Conservation (phyloP, 352 stramenopile genomes). For the Pythium sp. region DNA sequence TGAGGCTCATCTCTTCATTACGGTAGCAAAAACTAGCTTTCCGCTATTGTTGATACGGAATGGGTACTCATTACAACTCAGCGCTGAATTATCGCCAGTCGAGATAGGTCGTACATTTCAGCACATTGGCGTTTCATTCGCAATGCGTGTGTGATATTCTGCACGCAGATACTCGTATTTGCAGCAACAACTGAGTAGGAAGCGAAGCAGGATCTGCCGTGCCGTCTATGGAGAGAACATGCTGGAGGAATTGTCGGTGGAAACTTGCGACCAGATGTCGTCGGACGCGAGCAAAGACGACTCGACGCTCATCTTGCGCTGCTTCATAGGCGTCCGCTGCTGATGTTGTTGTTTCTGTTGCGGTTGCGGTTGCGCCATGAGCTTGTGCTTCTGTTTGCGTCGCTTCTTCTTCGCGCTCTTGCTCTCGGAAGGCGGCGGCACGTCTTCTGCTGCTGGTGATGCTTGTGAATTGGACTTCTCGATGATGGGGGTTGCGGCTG, state of each 20-base stretch:
- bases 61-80: not conserved
- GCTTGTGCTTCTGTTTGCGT: slow-evolving; percentile 20
- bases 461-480: not conserved
- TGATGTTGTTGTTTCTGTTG: not conserved
- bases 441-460: not conserved
- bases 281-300: slow-evolving; percentile 58
- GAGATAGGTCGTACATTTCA: not conserved
- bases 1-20: no score
- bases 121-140: not conserved
- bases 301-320: slow-evolving; percentile 66
- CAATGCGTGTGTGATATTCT: not conserved
- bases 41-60: not conserved
- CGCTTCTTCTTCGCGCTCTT: slow-evolving; percentile 18
- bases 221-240: slow-evolving; percentile 15
- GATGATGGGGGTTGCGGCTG: not conserved
- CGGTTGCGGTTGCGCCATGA: slow-evolving; percentile 10
- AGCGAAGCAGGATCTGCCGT: not conserved
- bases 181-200: not conserved
- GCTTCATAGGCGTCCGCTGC: slow-evolving; percentile 12
- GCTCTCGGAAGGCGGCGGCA: not conserved
- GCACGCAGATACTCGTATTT: not conserved
- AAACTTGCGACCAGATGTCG: slow-evolving; percentile 68
- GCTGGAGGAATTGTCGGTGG: slow-evolving; percentile 38
- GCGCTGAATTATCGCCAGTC: not conserved
- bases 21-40: not conserved